Conservation (phyloP, 2,329 filamentous ascomycete species). For the Aspergillus sp. region DNA sequence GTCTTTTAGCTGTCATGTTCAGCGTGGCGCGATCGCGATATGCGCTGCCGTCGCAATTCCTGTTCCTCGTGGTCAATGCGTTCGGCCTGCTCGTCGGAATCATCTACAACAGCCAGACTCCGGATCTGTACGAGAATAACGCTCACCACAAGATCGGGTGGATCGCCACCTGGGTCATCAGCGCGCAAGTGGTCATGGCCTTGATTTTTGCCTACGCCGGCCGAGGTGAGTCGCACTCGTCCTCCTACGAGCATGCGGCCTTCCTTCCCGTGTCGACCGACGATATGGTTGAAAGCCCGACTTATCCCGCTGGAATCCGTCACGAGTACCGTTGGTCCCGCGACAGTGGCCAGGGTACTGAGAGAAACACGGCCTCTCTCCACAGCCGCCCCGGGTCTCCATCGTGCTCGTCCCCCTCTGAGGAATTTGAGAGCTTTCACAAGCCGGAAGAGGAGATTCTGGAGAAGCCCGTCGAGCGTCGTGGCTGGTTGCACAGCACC, state of each 20-base stretch:
- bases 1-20: conserved; percentile 70
- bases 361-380: conserved; percentile 65
- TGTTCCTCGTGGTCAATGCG: conserved; percentile 19
- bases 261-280: conserved; percentile 64
- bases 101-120: conserved; percentile 22
- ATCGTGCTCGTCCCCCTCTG: conserved; percentile 46
- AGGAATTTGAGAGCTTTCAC: conserved; percentile 52
- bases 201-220: conserved; percentile 62
- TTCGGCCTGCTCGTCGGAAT: conserved; percentile 19
- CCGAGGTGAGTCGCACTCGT: conserved; percentile 34
- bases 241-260: conserved; percentile 51
- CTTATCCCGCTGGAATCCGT: conserved; percentile 37
- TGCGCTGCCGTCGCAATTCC: conserved; percentile 56
- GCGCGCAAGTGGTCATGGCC: conserved; percentile 68
- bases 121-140: conserved; percentile 21
- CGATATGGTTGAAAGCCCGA: conserved; percentile 54
- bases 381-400: conserved; percentile 66
- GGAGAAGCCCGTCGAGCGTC: conserved; percentile 33
- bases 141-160: conserved; percentile 50
- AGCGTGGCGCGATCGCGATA: conserved; percentile 77
- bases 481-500: conserved; percentile 46
- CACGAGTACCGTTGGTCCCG: conserved; percentile 60
- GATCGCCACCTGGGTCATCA: conserved; percentile 71
- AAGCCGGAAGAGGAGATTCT: conserved; percentile 46
- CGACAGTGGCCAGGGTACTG: conserved; percentile 74